A percentile compares a stretch with the other conserved stretches of the same genome.
Evolutionary conservation across 169 alveolate genomes (phyloP).

Genomic region (Theileria parva): DNA sequence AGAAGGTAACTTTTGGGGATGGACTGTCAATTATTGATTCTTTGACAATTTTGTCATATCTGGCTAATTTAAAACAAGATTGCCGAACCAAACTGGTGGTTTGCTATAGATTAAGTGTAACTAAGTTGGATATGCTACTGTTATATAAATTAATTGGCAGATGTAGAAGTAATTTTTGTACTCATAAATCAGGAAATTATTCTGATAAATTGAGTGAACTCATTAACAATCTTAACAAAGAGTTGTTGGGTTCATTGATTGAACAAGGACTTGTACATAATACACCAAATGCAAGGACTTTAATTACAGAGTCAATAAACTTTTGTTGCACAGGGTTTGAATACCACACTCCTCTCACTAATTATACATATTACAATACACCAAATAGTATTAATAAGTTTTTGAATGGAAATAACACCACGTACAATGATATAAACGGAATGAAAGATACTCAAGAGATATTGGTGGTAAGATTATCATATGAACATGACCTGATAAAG

Average conservation of each 20-base stretch:
- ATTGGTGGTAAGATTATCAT: not conserved
- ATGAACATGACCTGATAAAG: not conserved
- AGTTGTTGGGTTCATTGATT: constrained; percentile 21
- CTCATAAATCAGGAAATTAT: constrained; percentile 10
- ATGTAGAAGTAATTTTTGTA: constrained; percentile 7
- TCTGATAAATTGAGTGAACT: not conserved
- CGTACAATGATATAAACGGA: too few relatives aligned
- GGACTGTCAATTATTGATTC: constrained; percentile 1
- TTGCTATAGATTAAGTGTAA: constrained; percentile 39
- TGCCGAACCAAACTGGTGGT: constrained; percentile 10
- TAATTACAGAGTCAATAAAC: constrained; percentile 6
- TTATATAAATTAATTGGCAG: constrained; percentile 22
- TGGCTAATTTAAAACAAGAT: not conserved
- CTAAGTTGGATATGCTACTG: constrained; percentile 26
- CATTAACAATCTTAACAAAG: constrained; percentile 6
- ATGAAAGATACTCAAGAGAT: not conserved
- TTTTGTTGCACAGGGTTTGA: constrained; percentile 60
- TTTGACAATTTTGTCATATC: constrained; percentile 21
- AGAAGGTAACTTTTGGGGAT: not conserved
- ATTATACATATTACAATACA: too few relatives aligned
- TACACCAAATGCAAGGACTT: not conserved
- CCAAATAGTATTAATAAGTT: too few relatives aligned
- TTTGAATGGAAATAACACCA: too few relatives aligned
- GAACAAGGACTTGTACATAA: not conserved
- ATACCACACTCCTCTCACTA: not conserved